Conservation (phyloP, 495 filamentous ascomycete species). For the Viridothelium virens region DNA sequence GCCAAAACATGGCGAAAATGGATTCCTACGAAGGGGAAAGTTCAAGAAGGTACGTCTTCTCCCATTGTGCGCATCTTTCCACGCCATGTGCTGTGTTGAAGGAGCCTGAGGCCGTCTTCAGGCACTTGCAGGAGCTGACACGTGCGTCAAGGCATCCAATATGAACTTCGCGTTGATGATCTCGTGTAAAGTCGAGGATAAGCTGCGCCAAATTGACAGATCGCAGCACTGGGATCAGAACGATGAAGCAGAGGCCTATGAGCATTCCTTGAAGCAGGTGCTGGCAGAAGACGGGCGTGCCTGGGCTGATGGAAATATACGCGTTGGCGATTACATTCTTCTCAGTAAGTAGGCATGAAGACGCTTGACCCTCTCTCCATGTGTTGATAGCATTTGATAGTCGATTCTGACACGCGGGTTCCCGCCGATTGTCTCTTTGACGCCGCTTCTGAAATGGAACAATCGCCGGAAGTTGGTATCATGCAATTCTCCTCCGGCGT, state of each 20-base stretch:
- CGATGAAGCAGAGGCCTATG: slow-evolving; percentile 63
- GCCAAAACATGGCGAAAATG: slow-evolving; percentile 56
- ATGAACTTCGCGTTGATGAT: slow-evolving; percentile 78
- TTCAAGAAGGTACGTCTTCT: slow-evolving; percentile 51
- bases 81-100: neutral
- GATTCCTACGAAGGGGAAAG: slow-evolving; percentile 39
- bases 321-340: slow-evolving; percentile 73
- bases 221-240: slow-evolving; percentile 57
- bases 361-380: neutral
- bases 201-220: slow-evolving; percentile 49
- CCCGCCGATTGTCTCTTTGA: slow-evolving; percentile 64
- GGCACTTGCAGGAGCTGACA: neutral
- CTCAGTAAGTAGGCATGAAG: slow-evolving; percentile 29
- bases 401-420: slow-evolving; percentile 75
- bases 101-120: too few species aligned
- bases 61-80: neutral
- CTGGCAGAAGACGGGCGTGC: slow-evolving; percentile 59
- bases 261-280: slow-evolving; percentile 50
- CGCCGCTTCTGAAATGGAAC: slow-evolving; percentile 72
- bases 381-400: slow-evolving; percentile 17
- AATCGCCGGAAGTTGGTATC: slow-evolving; percentile 70
- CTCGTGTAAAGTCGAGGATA: slow-evolving; percentile 66
- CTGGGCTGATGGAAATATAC: slow-evolving; percentile 74
- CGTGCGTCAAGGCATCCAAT: slow-evolving; percentile 52
- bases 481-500: slow-evolving; percentile 75